Evolutionary conservation across 768 basidiomycete species (phyloP).

Genomic region (Xerocomus potaroensis): DNA sequence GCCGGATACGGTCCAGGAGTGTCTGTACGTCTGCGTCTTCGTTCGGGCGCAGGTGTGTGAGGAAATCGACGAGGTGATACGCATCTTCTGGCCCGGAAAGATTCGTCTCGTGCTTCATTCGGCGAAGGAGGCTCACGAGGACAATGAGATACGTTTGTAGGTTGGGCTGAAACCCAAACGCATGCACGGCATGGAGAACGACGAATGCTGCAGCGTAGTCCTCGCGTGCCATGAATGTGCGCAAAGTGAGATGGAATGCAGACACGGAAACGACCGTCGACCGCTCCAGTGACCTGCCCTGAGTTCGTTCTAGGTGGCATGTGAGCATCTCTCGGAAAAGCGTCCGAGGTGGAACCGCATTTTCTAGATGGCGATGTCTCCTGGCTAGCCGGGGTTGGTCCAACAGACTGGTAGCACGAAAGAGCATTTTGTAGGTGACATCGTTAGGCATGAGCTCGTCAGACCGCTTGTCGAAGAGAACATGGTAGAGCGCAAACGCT

Average conservation of each 20-base stretch:
- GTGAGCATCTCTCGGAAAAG: constrained; percentile 45
- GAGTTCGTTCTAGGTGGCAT: constrained; percentile 27
- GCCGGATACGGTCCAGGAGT: constrained; percentile 17
- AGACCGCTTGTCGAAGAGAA: constrained; percentile 34
- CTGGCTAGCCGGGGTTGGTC: constrained; percentile 21
- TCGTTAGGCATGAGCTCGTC: constrained; percentile 36
- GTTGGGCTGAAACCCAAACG: constrained; percentile 30
- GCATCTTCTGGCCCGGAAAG: not conserved
- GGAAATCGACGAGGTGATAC: constrained; percentile 24
- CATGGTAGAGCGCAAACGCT: constrained; percentile 42
- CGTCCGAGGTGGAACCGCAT: constrained; percentile 34
- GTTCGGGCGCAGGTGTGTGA: constrained; percentile 15
- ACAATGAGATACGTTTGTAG: constrained; percentile 39
- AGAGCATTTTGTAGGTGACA: constrained; percentile 43
- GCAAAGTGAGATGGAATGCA: constrained; percentile 40
- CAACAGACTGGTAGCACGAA: constrained; percentile 28
- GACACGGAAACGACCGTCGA: constrained; percentile 30
- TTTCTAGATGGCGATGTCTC: constrained; percentile 14
- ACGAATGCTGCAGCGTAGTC: constrained; percentile 50
- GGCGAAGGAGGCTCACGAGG: constrained; percentile 35
- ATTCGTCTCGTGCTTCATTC: constrained; percentile 24
- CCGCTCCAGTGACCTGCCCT: constrained; percentile 10
- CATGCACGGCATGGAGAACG: constrained; percentile 31
- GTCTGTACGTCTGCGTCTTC: constrained; percentile 15
- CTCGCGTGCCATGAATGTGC: constrained; percentile 38